These are phyloP conservation scores for Macrophomina phaseolina DNA, from an alignment of 2,329 filamentous ascomycete species.

Conservation along the genomic window DNA sequence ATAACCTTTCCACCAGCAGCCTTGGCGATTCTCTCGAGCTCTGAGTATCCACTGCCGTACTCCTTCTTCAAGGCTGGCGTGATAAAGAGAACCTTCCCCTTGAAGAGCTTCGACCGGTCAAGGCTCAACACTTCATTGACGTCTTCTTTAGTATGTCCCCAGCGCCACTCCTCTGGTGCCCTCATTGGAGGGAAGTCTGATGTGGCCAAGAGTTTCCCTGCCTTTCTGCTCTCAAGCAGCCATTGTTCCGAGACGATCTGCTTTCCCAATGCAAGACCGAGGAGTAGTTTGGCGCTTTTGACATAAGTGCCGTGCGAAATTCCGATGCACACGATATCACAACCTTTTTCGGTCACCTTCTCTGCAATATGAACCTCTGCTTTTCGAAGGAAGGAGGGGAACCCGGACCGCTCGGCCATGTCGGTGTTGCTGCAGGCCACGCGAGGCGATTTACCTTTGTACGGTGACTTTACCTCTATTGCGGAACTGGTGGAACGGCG, in stretches of 20 bases:
- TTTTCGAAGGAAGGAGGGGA: background rate
- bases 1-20: conserved; percentile 47
- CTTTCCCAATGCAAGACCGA: conserved; percentile 50
- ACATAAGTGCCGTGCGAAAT: background rate
- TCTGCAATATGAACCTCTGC: background rate
- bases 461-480: background rate
- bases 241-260: conserved; percentile 55
- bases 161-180: conserved; percentile 44
- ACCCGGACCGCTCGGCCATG: background rate
- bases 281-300: conserved; percentile 48
- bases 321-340: conserved; percentile 18
- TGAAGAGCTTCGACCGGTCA: conserved; percentile 54
- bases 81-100: conserved; percentile 56
- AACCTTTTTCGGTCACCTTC: conserved; percentile 5
- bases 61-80: conserved; percentile 47
- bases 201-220: conserved; percentile 44
- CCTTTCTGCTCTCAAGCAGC: conserved; percentile 47
- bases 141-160: conserved; percentile 37
- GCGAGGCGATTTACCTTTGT: background rate
- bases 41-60: conserved; percentile 41
- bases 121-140: conserved; percentile 40
- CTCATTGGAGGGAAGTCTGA: conserved; percentile 42
- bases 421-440: conserved; percentile 23
- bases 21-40: conserved; percentile 47
- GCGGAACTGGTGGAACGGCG: background rate